Percentiles rank a stretch among this genome's conserved stretches.
Conservation (phyloP, 768 basidiomycete genomes). For the Tubosaeta sp. region DNA sequence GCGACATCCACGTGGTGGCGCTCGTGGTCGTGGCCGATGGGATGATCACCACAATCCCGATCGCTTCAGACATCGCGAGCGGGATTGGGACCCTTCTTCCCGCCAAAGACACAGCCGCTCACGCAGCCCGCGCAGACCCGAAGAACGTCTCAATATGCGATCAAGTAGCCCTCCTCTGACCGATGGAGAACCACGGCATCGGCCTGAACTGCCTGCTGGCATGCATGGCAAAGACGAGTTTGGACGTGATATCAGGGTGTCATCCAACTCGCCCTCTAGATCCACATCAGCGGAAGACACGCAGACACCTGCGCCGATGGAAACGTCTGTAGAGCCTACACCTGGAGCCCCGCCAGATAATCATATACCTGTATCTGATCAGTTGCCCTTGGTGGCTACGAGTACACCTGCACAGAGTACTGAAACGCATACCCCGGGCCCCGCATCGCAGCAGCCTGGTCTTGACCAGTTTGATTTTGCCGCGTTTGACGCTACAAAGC, state of each 20-base stretch:
- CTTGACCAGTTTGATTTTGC: conserved; percentile 67
- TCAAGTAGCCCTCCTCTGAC: conserved; percentile 57
- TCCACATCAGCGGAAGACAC: conserved; percentile 24
- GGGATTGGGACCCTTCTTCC: conserved; percentile 33
- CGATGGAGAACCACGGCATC: conserved; percentile 25
- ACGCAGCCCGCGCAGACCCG: conserved; percentile 66
- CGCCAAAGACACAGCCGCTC: conserved; percentile 63
- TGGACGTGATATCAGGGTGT: conserved; percentile 71
- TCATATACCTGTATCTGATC: conserved; percentile 42
- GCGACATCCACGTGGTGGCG: conserved; percentile 48
- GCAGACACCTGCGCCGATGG: conserved; percentile 28
- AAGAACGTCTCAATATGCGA: conserved; percentile 45
- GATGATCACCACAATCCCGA: conserved; percentile 51
- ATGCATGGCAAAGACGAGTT: conserved; percentile 74
- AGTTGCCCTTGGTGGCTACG: conserved; percentile 44
- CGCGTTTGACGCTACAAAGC: conserved; percentile 69
- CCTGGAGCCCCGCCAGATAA: conserved; percentile 44
- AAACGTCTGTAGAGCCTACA: conserved; percentile 39
- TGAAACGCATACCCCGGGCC: conserved; percentile 26
- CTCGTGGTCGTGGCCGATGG: conserved; percentile 61
- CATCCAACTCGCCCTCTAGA: conserved; percentile 37
- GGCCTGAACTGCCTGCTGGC: conserved; percentile 25
- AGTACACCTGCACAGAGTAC: conserved; percentile 52
- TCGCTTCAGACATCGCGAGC: conserved; percentile 45
- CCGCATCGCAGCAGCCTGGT: conserved; percentile 43